Evolutionary conservation across 495 filamentous ascomycete species (phyloP).

Genomic region (Thozetella sp.): DNA sequence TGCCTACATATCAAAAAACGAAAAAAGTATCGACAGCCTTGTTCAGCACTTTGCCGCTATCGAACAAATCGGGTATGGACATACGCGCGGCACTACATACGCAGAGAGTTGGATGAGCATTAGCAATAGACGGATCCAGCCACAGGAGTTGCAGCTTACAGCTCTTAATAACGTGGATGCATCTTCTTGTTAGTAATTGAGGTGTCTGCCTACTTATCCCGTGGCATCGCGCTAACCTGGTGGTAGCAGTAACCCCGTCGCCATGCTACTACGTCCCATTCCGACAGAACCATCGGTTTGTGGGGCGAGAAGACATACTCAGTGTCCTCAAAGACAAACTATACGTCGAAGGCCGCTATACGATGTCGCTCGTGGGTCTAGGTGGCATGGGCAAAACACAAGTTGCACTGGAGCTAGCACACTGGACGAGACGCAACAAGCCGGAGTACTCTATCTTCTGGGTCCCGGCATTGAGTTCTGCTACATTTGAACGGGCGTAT

Average conservation of each 20-base stretch:
- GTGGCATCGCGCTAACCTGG: neutral
- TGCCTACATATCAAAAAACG: slow-evolving; percentile 26
- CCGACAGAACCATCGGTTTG: neutral
- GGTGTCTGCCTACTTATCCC: neutral
- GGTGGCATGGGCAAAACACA: neutral
- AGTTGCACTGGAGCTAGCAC: slow-evolving; percentile 38
- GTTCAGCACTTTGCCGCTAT: neutral
- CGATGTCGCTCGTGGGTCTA: neutral
- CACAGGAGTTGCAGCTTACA: too few species aligned
- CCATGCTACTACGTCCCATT: neutral
- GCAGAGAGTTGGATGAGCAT: too few species aligned
- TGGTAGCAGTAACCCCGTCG: neutral
- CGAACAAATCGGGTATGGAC: too few species aligned
- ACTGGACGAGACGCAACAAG: slow-evolving; percentile 28
- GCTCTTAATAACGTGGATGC: too few species aligned
- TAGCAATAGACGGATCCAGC: too few species aligned
- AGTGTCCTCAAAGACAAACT: neutral
- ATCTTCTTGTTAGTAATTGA: too few species aligned
- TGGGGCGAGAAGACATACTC: neutral
- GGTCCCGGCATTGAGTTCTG: slow-evolving; percentile 39
- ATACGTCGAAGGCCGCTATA: neutral
- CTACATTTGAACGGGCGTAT: slow-evolving; percentile 48
- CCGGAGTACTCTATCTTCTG: slow-evolving; percentile 51
- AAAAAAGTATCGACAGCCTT: neutral
- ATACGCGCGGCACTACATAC: too few species aligned